These are phyloP conservation scores for Phytopythium mirpurense DNA, from an alignment of 352 stramenopile genomes.

Conservation along the genomic window DNA sequence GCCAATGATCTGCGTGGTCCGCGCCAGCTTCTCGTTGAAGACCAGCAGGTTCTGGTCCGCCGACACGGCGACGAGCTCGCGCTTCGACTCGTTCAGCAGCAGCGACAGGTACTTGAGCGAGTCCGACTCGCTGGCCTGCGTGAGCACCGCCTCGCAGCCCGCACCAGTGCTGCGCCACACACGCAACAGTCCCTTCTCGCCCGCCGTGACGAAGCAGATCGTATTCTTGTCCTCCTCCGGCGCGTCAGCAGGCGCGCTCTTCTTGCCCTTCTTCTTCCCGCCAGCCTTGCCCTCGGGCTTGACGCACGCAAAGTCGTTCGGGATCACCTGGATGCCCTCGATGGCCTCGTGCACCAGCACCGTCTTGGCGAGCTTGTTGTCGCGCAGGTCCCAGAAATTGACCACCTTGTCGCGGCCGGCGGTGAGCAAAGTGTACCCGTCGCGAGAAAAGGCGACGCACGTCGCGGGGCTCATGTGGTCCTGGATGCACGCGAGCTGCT, in stretches of 20 bases:
- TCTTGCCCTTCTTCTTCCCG: slow-evolving; percentile 13
- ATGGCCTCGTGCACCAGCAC: slow-evolving; percentile 93
- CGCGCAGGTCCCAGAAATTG: slow-evolving; percentile 87
- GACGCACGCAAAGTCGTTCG: slow-evolving; percentile 51
- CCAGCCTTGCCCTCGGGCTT: slow-evolving; percentile 12
- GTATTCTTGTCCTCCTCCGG: slow-evolving; percentile 41
- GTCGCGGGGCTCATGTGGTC: slow-evolving; percentile 96
- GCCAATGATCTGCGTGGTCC: slow-evolving; percentile 80
- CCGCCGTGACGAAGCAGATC: slow-evolving; percentile 91
- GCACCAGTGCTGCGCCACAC: slow-evolving; percentile 48
- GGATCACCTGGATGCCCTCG: slow-evolving; percentile 91
- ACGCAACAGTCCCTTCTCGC: slow-evolving; percentile 87
- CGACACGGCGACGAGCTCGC: slow-evolving; percentile 73
- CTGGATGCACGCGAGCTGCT: slow-evolving; percentile 84
- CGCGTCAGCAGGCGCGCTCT: slow-evolving; percentile 15
- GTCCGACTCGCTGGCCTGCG: slow-evolving; percentile 38
- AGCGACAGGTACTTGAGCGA: slow-evolving; percentile 49
- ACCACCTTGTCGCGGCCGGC: slow-evolving; percentile 92
- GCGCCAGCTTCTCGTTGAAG: slow-evolving; percentile 60
- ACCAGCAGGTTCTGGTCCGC: slow-evolving; percentile 87
- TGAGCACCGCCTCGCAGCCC: slow-evolving; percentile 40
- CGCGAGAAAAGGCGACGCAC: slow-evolving; percentile 86
- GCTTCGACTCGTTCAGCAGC: slow-evolving; percentile 41
- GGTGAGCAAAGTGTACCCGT: slow-evolving; percentile 85
- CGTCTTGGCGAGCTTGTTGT: slow-evolving; percentile 87